These are phyloP conservation scores for Aspergillus jensenii DNA, from an alignment of 2,329 filamentous ascomycete species.

Conservation along the genomic window DNA sequence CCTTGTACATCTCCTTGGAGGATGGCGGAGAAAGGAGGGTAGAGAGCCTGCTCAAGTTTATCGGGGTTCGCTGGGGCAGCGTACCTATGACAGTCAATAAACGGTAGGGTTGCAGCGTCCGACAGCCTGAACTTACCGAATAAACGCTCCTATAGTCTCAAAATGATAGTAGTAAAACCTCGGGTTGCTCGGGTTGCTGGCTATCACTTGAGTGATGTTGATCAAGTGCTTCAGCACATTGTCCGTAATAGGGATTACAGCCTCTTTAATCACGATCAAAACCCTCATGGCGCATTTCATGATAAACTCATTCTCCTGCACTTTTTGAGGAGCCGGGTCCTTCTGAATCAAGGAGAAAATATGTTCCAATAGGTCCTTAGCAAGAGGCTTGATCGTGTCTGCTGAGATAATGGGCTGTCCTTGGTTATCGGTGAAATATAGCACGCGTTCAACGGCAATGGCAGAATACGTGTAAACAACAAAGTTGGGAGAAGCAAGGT, in stretches of 20 bases:
- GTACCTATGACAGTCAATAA: slow-evolving; percentile 47
- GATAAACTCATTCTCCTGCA: slow-evolving; percentile 97
- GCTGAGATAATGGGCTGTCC: slow-evolving; percentile 78
- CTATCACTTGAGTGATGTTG: slow-evolving; percentile 86
- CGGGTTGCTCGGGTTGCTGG: slow-evolving; percentile 93
- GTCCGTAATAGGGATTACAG: slow-evolving; percentile 71
- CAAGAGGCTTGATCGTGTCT: slow-evolving; percentile 73
- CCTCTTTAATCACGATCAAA: slow-evolving; percentile 87
- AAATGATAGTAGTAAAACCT: slow-evolving; percentile 99
- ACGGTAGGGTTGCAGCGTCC: background rate
- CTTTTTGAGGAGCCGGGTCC: slow-evolving; percentile 79
- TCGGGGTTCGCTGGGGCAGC: slow-evolving; percentile 67
- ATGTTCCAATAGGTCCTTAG: slow-evolving; percentile 84
- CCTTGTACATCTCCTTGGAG: slow-evolving; percentile 79
- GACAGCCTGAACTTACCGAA: slow-evolving; percentile 54
- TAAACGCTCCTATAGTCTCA: slow-evolving; percentile 86
- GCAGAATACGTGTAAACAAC: slow-evolving; percentile 97
- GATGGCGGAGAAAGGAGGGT: slow-evolving; percentile 77
- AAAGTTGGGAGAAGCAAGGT: slow-evolving; percentile 85
- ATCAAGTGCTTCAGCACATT: slow-evolving; percentile 80
- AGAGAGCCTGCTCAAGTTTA: slow-evolving; percentile 77
- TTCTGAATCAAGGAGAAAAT: slow-evolving; percentile 89
- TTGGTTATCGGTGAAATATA: slow-evolving; percentile 76
- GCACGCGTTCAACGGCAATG: slow-evolving; percentile 89
- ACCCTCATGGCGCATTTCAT: slow-evolving; percentile 99